Evolutionary conservation across 352 stramenopile genomes (phyloP), one percentile per base, ranked within the genome.

Genomic region (Phytophthora europaea): DNA sequence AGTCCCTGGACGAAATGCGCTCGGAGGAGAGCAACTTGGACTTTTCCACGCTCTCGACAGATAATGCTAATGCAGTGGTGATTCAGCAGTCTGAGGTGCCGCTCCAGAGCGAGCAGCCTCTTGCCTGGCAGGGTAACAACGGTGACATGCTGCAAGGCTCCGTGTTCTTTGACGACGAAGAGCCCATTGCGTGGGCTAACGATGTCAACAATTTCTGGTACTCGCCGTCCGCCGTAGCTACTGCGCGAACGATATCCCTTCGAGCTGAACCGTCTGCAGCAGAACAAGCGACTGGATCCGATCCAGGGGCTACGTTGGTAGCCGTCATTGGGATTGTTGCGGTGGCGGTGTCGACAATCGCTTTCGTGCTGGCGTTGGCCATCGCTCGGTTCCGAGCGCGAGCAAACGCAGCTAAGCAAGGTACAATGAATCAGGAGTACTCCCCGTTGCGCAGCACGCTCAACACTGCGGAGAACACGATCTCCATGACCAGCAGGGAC

Each of bases 11-110:
- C 23, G 78, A 82, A 23, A 60, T 84, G 38, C 72, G 72, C 47
- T 26, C 20, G 40, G 56, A 68, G 40, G 59, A 72, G 5, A 81
- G 72, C 61, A 88, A 88, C 47, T 67, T 88, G 16, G 75, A 87
- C 54, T 75, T 72, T 9, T 50, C 58, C 9, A 65, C 26, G 5
- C 40, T 31, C 13, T 18, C 50, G 4, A 28, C 47, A 47, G 67
- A 59, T 5, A 6, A 23, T 57, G 15, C 18, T 3, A 23, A 47
- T 31, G 36, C 38, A 45, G 38, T 48, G 8, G 26, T 36, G 10
- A 61, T 74, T 15, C 66, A 67, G 22, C 56, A 48, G 8, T 26
- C 34, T 3, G 38, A 65, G 2, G 43, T 15, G 10, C 40, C 26
- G 10, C 31, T 58, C 6, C 54, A 65, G 15, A 56, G 6, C 9